phyloP scores from a whole-genome alignment of 805 yeast species.

The Saturnispora hagleri region DNA sequence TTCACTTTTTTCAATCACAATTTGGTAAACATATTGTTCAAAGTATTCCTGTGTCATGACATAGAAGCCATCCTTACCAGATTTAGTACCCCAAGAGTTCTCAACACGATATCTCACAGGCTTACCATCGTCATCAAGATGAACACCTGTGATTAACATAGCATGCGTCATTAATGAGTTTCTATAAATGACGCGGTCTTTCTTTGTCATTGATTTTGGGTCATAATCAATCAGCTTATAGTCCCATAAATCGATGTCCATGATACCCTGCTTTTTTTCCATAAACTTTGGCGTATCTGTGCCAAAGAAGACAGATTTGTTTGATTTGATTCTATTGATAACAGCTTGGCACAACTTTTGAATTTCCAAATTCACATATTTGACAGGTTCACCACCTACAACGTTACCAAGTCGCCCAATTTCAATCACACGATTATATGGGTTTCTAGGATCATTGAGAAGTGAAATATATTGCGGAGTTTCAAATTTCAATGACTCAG shows the following conservation, averaged over 20 bases:
- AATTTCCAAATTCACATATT: constrained; percentile 61
- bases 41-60: constrained; percentile 68
- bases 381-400: constrained; percentile 57
- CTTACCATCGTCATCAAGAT: constrained; percentile 51
- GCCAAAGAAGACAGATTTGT: constrained; percentile 82
- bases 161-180: constrained; percentile 86
- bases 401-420: constrained; percentile 73
- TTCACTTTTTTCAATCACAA: constrained; percentile 44
- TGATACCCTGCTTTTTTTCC: constrained; percentile 55
- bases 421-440: constrained; percentile 50
- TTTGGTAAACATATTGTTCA: constrained; percentile 66
- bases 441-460: constrained; percentile 77
- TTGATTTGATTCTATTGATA: constrained; percentile 56
- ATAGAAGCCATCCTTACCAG: constrained; percentile 60
- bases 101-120: constrained; percentile 67
- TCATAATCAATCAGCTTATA: constrained; percentile 47
- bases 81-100: constrained; percentile 68
- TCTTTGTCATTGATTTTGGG: constrained; percentile 43
- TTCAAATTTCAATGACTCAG: constrained; percentile 43
- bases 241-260: constrained; percentile 65
- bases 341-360: constrained; percentile 50
- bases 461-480: constrained; percentile 50
- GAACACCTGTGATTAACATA: constrained; percentile 77
- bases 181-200: constrained; percentile 59
- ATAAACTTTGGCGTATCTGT: constrained; percentile 79